phyloP scores from a whole-genome alignment of 495 filamentous ascomycete genomes.

The Penicillium steckii region DNA sequence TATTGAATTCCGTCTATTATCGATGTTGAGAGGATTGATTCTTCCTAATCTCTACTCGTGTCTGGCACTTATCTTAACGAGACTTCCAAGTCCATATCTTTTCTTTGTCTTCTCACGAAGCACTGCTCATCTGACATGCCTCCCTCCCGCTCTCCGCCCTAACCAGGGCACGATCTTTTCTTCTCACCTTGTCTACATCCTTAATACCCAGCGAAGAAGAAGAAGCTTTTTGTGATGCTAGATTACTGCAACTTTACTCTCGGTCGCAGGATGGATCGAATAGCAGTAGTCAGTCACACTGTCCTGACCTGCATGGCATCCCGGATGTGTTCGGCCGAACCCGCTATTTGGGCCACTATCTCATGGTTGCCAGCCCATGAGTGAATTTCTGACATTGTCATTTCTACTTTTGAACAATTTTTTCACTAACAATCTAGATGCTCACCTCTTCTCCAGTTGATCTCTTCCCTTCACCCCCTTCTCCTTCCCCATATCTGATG shows the following conservation, averaged over 20 bases:
- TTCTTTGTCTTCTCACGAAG: neutral
- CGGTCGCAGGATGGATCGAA: slow-evolving; percentile 4
- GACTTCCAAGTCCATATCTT: too few relatives aligned
- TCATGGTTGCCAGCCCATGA: neutral
- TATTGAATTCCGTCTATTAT: too few relatives aligned
- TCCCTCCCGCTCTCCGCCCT: too few relatives aligned
- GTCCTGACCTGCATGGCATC: slow-evolving; percentile 5
- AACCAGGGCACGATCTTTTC: neutral
- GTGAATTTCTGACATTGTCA: neutral
- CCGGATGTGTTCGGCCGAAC: slow-evolving; percentile 9
- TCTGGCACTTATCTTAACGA: too few relatives aligned
- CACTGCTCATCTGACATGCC: too few relatives aligned
- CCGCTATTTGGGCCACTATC: slow-evolving; percentile 4
- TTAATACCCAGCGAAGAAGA: neutral
- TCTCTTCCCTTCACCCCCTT: neutral
- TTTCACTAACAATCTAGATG: slow-evolving; percentile 14
- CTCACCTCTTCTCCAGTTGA: slow-evolving; percentile 3
- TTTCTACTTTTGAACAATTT: slow-evolving; percentile 1
- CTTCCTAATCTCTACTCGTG: too few relatives aligned
- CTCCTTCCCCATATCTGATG: slow-evolving; percentile 2
- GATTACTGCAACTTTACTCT: slow-evolving; percentile 1
- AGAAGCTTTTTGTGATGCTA: neutral
- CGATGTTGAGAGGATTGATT: too few relatives aligned
- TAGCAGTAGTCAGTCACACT: slow-evolving; percentile 2
- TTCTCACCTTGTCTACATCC: neutral